These are phyloP conservation scores for Amborella trichopoda DNA, from an alignment of 164 flowering plant species.

Conservation along the genomic window DNA sequence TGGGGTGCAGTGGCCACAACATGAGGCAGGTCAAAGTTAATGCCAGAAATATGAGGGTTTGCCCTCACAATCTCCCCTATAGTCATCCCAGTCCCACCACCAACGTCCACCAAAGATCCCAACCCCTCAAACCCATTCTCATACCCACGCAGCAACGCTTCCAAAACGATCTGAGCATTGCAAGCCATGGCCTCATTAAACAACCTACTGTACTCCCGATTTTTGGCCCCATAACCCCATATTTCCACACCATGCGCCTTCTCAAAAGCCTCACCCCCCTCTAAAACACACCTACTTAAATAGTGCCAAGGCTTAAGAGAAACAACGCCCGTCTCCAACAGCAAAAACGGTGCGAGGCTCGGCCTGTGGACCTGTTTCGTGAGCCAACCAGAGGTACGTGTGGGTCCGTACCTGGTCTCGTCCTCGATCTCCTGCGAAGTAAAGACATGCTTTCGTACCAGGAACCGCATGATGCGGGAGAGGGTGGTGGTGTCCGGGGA, in stretches of 20 bases:
- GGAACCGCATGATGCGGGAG: constrained; percentile 2
- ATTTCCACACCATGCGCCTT: constrained; percentile 2
- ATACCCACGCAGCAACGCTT: neutral
- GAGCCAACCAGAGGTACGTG: neutral
- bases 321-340: neutral
- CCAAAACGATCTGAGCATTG: neutral
- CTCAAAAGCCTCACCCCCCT: neutral
- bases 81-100: neutral
- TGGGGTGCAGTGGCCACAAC: neutral
- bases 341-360: neutral
- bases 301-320: neutral
- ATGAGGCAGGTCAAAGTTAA: constrained; percentile 4
- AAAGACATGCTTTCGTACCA: constrained; percentile 4
- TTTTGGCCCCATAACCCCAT: neutral
- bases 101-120: constrained; percentile 2
- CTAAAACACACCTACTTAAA: neutral
- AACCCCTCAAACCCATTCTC: neutral
- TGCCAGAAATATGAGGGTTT: constrained; percentile 1
- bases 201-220: neutral
- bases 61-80: neutral
- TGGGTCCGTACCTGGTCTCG: neutral
- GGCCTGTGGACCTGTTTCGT: neutral
- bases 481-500: neutral
- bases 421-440: neutral
- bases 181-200: constrained; percentile 4